A percentile compares a stretch with the other conserved stretches of the same genome.
phyloP scores from a whole-genome alignment of 768 basidiomycete species.

The Tephrocybe sp. region DNA sequence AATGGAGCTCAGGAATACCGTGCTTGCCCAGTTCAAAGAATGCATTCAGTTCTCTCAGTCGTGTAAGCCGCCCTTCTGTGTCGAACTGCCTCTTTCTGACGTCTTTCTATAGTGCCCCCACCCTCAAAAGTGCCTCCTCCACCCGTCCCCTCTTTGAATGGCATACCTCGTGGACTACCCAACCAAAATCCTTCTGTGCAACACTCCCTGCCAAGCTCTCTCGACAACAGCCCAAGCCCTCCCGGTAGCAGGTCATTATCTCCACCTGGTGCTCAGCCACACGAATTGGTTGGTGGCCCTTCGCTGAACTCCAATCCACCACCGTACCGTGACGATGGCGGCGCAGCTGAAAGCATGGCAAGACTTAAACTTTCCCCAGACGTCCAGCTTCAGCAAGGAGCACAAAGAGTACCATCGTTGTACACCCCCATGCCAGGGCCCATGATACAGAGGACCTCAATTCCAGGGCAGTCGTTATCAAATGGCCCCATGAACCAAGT shows the following conservation, averaged over 20 bases:
- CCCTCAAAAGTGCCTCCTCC: conserved; percentile 65
- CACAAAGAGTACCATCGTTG: conserved; percentile 22
- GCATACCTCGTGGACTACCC: conserved; percentile 21
- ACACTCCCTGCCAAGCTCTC: conserved; percentile 1
- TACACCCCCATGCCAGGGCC: conserved; percentile 19
- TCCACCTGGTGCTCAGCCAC: conserved; percentile 2
- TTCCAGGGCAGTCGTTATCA: conserved; percentile 30
- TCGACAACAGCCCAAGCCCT: conserved; percentile 9
- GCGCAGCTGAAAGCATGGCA: conserved; percentile 17
- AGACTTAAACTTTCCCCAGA: conserved; percentile 24
- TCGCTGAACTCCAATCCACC: conserved; percentile 12
- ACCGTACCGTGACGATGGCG: conserved; percentile 15
- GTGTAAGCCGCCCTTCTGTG: conserved; percentile 38
- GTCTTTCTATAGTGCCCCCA: conserved; percentile 42
- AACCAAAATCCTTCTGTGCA: not conserved
- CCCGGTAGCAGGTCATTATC: conserved; percentile 6
- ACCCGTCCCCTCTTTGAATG: conserved; percentile 52
- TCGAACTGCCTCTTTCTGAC: conserved; percentile 1
- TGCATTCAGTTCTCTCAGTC: conserved; percentile 80
- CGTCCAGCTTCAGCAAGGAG: conserved; percentile 26
- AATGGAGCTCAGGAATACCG: conserved; percentile 51
- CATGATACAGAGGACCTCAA: conserved; percentile 16
- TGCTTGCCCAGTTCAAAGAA: conserved; percentile 71
- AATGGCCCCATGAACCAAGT: conserved; percentile 14
- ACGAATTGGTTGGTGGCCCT: conserved; percentile 1